Conservation (phyloP, 139 green algal species). For the Limnomonas spitsbergensis region DNA sequence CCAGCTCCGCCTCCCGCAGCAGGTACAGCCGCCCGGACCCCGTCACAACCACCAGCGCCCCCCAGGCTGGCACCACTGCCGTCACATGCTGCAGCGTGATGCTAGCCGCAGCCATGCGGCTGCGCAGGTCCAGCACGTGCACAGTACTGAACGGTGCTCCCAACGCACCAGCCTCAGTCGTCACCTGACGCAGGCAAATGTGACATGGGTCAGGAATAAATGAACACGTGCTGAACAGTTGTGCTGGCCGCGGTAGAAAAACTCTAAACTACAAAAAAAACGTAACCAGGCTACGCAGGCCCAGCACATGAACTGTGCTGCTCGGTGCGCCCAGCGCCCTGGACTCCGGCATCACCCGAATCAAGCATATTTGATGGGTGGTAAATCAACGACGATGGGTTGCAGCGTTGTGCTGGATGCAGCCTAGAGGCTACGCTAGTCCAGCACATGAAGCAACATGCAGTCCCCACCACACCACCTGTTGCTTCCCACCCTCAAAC, state of each 20-base stretch:
- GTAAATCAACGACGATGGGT: too few species aligned
- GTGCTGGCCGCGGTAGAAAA: too few species aligned
- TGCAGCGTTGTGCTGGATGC: too few species aligned
- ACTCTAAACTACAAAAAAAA: too few species aligned
- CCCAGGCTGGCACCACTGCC: constrained; percentile 13
- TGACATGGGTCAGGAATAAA: too few species aligned
- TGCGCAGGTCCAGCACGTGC: constrained; percentile 70
- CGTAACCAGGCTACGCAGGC: too few species aligned
- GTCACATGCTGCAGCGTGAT: constrained; percentile 24
- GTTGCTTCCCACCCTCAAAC: constrained; percentile 67
- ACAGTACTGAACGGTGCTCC: constrained; percentile 22
- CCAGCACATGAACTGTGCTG: constrained; percentile 55
- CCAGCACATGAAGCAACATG: too few species aligned
- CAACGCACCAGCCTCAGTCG: background rate
- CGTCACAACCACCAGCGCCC: constrained; percentile 2
- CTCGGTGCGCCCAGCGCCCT: background rate
- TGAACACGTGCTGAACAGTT: too few species aligned
- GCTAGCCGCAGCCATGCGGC: constrained; percentile 72
- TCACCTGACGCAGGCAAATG: background rate
- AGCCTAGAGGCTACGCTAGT: too few species aligned
- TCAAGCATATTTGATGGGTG: too few species aligned
- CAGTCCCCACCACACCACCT: constrained; percentile 51
- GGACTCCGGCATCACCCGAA: background rate
- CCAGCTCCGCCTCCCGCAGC: background rate
- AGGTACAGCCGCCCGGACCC: background rate